Evolutionary conservation across 2,329 filamentous ascomycete species (phyloP).

Genomic region (Ampelomyces quisqualis): DNA sequence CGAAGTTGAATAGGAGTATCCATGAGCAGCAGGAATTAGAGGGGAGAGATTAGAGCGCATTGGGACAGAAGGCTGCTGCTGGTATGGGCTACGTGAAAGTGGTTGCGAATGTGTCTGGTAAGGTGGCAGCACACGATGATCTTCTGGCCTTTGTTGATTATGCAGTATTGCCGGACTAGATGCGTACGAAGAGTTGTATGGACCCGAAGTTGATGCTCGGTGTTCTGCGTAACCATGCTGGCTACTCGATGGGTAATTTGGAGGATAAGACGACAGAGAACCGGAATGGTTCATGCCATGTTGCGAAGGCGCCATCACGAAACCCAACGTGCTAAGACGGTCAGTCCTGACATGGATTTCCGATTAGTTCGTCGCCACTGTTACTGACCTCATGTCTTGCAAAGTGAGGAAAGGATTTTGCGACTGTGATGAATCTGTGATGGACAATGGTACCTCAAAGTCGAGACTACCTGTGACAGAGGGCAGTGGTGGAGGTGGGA

Average conservation of each 20-base stretch:
- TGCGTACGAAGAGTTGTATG: constrained; percentile 33
- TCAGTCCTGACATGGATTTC: constrained; percentile 11
- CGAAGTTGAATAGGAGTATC: constrained; percentile 37
- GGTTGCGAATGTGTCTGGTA: constrained; percentile 32
- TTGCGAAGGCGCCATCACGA: constrained; percentile 45
- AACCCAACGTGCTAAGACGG: constrained; percentile 40
- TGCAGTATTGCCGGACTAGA: constrained; percentile 29
- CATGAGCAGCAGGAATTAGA: constrained; percentile 28
- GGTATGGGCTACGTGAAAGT: constrained; percentile 37
- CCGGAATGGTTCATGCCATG: constrained; percentile 43
- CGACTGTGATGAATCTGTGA: constrained; percentile 21
- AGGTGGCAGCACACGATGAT: constrained; percentile 32
- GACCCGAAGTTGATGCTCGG: constrained; percentile 27
- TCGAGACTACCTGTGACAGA: constrained; percentile 27
- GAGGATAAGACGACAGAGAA: constrained; percentile 34
- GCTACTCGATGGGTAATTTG: constrained; percentile 34
- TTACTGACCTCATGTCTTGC: constrained; percentile 44
- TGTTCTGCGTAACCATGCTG: constrained; percentile 34
- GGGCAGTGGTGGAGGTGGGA: constrained; percentile 25
- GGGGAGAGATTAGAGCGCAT: constrained; percentile 34
- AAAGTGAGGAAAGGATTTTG: constrained; percentile 25
- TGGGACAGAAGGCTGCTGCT: constrained; percentile 34
- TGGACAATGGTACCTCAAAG: constrained; percentile 21
- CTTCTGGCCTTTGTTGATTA: constrained; percentile 31
- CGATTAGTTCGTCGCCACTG: background rate